Base-by-base conservation (phyloP, 768 basidiomycete species). In the Calvatia gigantea region DNA sequence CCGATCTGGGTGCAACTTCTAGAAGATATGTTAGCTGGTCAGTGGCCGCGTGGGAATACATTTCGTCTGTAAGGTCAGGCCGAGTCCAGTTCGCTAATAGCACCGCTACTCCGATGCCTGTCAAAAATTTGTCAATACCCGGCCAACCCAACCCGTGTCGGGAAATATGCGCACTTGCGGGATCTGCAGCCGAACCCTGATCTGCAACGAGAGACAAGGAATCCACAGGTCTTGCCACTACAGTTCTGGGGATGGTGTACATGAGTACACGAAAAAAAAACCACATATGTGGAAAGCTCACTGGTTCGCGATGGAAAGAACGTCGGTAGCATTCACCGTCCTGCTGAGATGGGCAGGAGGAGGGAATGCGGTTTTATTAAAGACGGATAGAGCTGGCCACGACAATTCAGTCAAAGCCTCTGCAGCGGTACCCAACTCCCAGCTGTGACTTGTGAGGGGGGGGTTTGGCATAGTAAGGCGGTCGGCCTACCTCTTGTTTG, bases 391-490 rank as follows among this genome's bases (percentile, higher is more conserved):
- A 6, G 66, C 54, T 4, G 81, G 78, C 68, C 76, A 77, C 33
- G 75, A 71, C 28, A 77, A 66, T 63, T 86, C 84, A 12, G 76
- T 75, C 45, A 85, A 62, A 11, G 83, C 80, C 63, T 85, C 74
- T n/a, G 79, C 70, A 33, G 76, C 74, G n/a, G 76, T 79, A 6
- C 84, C 85, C 41, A 80, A 62, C 60, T 84, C 83, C 85, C 85
- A 85, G 59, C 82, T 84, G 53, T 31, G 28, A 25, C 35, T 15
- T 8, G 43, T 39, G 21, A 37, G 21, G n/a, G 6, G 33, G 29
- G 9, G 29, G 14, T 35, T 14, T 6, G 28, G 19, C 17, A n/a
- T 28, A 37, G 6, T 33, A 32, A 46, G 17, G 11, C n/a, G 29
- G 33, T 17, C 53, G 25, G 23, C 42, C 23, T 49, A 69, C 72